phyloP scores from a whole-genome alignment of 768 basidiomycete genomes.

The Collybia mongolica region DNA sequence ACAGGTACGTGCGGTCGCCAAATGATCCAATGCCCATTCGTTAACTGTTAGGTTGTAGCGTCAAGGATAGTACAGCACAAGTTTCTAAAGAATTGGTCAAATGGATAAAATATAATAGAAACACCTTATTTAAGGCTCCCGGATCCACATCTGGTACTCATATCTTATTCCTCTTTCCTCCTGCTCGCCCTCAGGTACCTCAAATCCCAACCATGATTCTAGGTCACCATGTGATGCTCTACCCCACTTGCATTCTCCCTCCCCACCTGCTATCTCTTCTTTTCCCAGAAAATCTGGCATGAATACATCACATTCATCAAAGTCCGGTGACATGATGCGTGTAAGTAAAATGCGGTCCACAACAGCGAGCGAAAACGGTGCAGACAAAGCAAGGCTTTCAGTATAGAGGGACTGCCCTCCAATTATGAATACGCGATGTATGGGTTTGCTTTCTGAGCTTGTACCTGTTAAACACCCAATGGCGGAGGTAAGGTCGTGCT shows the following conservation, averaged over 20 bases:
- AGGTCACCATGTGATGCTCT: constrained; percentile 62
- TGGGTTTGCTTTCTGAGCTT: constrained; percentile 31
- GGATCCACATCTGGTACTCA: constrained; percentile 96
- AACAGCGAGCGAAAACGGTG: constrained; percentile 30
- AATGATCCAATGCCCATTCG: background rate
- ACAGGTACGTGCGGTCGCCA: constrained; percentile 58
- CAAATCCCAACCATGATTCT: constrained; percentile 76
- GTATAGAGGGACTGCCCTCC: constrained; percentile 89
- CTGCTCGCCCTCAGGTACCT: constrained; percentile 72
- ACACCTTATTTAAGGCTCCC: constrained; percentile 21
- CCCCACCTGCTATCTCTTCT: constrained; percentile 28
- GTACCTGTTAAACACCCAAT: constrained; percentile 26
- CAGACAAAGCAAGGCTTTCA: constrained; percentile 52
- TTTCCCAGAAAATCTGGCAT: constrained; percentile 68
- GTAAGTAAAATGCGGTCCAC: constrained; percentile 89
- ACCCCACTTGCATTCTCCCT: constrained; percentile 45
- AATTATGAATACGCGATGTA: constrained; percentile 78
- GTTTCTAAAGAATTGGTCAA: background rate
- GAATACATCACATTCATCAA: constrained; percentile 84
- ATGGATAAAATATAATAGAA: background rate
- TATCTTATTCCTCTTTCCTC: constrained; percentile 84
- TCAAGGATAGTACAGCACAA: constrained; percentile 48
- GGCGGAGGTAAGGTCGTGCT: constrained; percentile 42
- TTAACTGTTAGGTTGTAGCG: constrained; percentile 41
- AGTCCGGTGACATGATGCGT: constrained; percentile 70